Evolutionary conservation across 192 early-diverging fungal genomes (phyloP), one percentile per base, ranked within the genome.

Genomic region (Chytriomyces sp.): DNA sequence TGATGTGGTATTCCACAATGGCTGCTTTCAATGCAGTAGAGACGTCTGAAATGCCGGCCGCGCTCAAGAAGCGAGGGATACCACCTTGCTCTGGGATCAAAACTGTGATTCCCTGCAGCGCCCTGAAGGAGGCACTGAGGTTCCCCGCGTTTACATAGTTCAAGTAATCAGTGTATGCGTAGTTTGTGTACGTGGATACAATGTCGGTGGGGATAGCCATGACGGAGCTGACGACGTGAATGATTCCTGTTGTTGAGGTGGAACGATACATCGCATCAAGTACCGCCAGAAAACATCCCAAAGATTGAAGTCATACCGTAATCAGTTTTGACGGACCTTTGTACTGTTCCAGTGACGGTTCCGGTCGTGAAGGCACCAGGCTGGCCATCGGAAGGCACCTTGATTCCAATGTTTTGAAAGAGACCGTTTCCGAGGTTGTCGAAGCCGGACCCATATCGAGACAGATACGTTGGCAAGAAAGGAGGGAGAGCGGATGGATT

Each of bases 81-180:
- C 74, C 74, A 32, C 64, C 74, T 39, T 75, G 56, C 5, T 49
- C 37, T 14, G 74, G 74, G 22, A 75, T 62, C 14, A 75, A 39
- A 32, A 75, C 36, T 4, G 74, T 75, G 39, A 52, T 52, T 41
- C 62, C 65, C 39, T 75, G 64, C 30, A 75, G 74, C 2, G 38
- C 8, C 49, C 57, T 39, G 10, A 69, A 52, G 30, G 25, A 6
- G 10, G 2, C 7, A 10, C 58, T 41, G 17, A 69, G n/a, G 32
- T 58, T 58, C 26, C 58, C 22, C 8, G 41, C 36, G 19, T 44
- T 59, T 3, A 69, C 25, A 38, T 40, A 75, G 34, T 33, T 33
- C 3, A 5, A 5, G 39, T 69, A 75, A 30, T 75, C 65, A 17
- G 74, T 75, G 25, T 69, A 33, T 4, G 5, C 6, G 8, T 59